Evolutionary conservation across 169 alveolate species (phyloP).

Genomic region (Plasmodium malariae): DNA sequence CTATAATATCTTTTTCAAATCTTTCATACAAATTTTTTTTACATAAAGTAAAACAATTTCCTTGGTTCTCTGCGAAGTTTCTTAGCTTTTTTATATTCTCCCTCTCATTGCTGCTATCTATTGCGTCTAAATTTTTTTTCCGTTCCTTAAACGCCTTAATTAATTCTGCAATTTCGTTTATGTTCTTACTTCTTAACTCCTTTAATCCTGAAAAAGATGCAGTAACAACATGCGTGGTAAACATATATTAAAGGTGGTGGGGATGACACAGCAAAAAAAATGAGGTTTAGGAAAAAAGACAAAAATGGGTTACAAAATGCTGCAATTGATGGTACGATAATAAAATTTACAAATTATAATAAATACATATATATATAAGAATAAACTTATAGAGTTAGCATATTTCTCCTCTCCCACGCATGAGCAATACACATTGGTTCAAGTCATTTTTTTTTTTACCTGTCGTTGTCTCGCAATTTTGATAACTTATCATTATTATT

Average conservation of each 20-base stretch:
- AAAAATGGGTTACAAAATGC: too few relatives aligned
- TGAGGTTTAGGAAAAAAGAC: too few relatives aligned
- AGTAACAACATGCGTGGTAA: not conserved
- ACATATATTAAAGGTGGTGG: too few relatives aligned
- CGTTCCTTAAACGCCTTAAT: slow-evolving; percentile 32
- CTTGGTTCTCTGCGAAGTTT: slow-evolving; percentile 50
- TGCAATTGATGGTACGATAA: too few relatives aligned
- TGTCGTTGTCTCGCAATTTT: slow-evolving; percentile 7
- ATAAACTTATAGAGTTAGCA: too few relatives aligned
- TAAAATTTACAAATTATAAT: too few relatives aligned
- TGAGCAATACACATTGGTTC: not conserved
- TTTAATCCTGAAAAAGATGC: slow-evolving; percentile 19
- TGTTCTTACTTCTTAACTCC: slow-evolving; percentile 44
- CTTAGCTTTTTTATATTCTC: slow-evolving; percentile 24
- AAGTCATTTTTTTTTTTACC: not conserved
- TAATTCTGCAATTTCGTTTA: slow-evolving; percentile 42
- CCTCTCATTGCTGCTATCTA: slow-evolving; percentile 9
- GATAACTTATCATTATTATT: slow-evolving; percentile 27
- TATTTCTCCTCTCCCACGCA: too few relatives aligned
- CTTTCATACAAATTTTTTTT: slow-evolving; percentile 32
- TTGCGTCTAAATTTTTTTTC: slow-evolving; percentile 10
- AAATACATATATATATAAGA: too few relatives aligned
- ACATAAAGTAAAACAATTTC: slow-evolving; percentile 29
- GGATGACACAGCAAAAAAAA: too few relatives aligned
- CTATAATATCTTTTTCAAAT: slow-evolving; percentile 35